A percentile compares a stretch with the other conserved stretches of the same genome.
Conservation (phyloP, 2,329 filamentous ascomycete genomes). For the Fusarium sp. region DNA sequence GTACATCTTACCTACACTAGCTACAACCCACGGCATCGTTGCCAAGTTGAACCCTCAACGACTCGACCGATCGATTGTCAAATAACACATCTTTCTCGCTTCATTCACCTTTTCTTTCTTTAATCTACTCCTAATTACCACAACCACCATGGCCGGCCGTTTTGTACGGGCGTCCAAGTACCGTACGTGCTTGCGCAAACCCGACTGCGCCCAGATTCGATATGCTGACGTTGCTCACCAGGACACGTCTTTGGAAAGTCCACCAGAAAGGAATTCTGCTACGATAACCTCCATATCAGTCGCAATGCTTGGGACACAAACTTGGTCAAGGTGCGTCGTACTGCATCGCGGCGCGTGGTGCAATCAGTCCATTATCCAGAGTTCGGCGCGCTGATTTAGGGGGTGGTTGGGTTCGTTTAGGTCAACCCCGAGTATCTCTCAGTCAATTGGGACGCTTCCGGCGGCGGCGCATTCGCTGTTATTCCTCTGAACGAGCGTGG, state of each 20-base stretch:
- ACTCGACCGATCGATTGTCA: conserved; percentile 18
- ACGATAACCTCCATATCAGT: conserved; percentile 97
- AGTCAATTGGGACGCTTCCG: conserved; percentile 98
- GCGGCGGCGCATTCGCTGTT: conserved; percentile 96
- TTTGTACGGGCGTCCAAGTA: conserved; percentile 77
- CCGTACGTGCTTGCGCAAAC: conserved; percentile 61
- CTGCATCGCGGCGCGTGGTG: conserved; percentile 59
- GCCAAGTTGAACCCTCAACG: conserved; percentile 32
- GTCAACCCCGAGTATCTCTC: conserved; percentile 95
- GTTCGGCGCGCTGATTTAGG: conserved; percentile 41
- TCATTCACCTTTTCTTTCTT: conserved; percentile 13
- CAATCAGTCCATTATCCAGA: conserved; percentile 26
- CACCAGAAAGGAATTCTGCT: conserved; percentile 97
- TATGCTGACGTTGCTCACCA: conserved; percentile 56
- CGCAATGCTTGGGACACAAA: conserved; percentile 99
- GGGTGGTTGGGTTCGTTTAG: conserved; percentile 58
- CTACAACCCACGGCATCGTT: conserved; percentile 36
- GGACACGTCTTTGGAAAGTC: conserved; percentile 98
- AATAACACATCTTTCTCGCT: conserved; percentile 8
- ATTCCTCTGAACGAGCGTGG: conserved; percentile 91
- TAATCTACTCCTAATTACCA: conserved; percentile 27
- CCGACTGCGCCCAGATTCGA: conserved; percentile 36
- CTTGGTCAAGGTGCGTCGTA: conserved; percentile 92
- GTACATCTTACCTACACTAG: conserved; percentile 30
- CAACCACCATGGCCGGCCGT: conserved; percentile 66